Base-by-base conservation (phyloP, 2,329 filamentous ascomycete genomes). In the Zymoseptoria tritici region DNA sequence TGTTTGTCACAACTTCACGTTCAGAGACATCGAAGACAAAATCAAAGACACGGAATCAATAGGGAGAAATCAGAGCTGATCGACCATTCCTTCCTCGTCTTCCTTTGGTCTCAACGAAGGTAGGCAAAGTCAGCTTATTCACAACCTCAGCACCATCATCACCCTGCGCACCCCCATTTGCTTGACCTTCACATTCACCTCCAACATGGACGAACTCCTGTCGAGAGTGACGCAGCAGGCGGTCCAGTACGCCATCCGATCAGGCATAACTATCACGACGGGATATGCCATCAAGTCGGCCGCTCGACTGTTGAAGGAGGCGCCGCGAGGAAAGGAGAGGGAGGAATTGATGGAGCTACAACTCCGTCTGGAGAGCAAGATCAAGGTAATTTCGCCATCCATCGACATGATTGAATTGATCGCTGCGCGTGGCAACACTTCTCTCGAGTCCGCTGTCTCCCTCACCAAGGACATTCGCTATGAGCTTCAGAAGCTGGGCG, bases 341-440 rank as follows among this genome's bases (percentile, higher is more conserved):
- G 83, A 88, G 60, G 89, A 96, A 72, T 80, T 97, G 4, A 80
- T 84, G 59, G 74, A 77, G 2, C 78, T 97, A 11, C 91, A 95
- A 70, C 80, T 85, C 57, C 83, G 87, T 1, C 80, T 97, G 3
- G 85, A 96, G 67, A 86, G 83, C 73, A 97, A 96, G 74, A 96
- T 97, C 68, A 88, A 90, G 85, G 90, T 96, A 65, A 86, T 97
- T 52, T 91, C 91, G 9, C 92, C 92, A 0, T 89, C 91, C 9
- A 93, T 96, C 69, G 91, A 96, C 72, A 86, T 96, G 79, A 91
- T 96, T 68, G 90, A 96, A 73, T 82, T 97, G 68, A 94, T 94
- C 29, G 85, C 87, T 61, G 87, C 87, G 36, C 83, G 87, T 62
- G 87, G 87, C n/a, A 89, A 90, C 64, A 89, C 86, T 0, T 87